A percentile compares a stretch with the other conserved stretches of the same genome.
These are phyloP conservation scores for Schizophyllum commune DNA, from an alignment of 1,284 basidiomycete genomes.

Conservation along the genomic window DNA sequence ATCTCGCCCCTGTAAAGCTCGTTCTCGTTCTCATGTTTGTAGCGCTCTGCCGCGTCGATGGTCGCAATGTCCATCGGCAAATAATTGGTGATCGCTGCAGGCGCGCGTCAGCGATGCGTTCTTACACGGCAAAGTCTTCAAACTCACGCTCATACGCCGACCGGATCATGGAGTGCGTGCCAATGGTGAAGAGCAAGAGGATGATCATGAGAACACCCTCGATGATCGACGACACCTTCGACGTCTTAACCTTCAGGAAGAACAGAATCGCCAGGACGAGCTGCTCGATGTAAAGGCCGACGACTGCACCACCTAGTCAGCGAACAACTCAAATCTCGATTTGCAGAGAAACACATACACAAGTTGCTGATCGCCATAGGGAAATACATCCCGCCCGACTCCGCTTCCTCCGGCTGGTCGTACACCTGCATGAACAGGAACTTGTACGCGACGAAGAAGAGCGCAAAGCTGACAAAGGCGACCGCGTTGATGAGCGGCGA, in stretches of 20 bases:
- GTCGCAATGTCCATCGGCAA: constrained; percentile 61
- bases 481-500: constrained; percentile 70
- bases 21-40: constrained; percentile 23
- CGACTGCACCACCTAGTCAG: constrained; percentile 29
- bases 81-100: constrained; percentile 37
- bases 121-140: neutral
- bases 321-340: neutral
- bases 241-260: constrained; percentile 43
- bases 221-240: constrained; percentile 32
- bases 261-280: constrained; percentile 60
- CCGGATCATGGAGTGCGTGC: constrained; percentile 32
- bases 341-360: constrained; percentile 18
- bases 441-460: constrained; percentile 64
- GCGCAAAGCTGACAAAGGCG: constrained; percentile 47
- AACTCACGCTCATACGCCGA: constrained; percentile 32
- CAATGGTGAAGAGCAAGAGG: constrained; percentile 48
- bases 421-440: constrained; percentile 52
- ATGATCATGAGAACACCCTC: constrained; percentile 58
- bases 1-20: constrained; percentile 24
- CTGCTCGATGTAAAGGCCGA: constrained; percentile 65
- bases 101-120: constrained; percentile 1
- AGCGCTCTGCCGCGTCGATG: constrained; percentile 35
- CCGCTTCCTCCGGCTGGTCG: constrained; percentile 44
- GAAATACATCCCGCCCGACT: constrained; percentile 57
- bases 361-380: constrained; percentile 69